These are phyloP conservation scores for Fusarium foetens DNA, from an alignment of 2,329 filamentous ascomycete genomes.

Conservation along the genomic window DNA sequence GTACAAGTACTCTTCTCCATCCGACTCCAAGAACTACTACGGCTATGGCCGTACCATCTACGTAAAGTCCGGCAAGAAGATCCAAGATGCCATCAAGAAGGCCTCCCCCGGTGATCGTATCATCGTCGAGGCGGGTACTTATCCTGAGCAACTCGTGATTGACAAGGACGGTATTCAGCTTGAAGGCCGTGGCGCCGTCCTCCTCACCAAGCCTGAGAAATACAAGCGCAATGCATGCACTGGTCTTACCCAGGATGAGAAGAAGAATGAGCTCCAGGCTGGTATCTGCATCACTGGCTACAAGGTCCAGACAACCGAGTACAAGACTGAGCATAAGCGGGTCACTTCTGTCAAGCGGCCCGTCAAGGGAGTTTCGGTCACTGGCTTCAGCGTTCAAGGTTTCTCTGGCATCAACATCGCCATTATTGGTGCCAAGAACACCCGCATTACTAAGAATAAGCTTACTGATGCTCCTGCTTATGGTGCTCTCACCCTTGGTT, in stretches of 20 bases:
- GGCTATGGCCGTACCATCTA: slow-evolving; percentile 20
- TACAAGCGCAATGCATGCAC: slow-evolving; percentile 46
- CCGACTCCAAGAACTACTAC: neutral
- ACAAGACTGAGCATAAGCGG: slow-evolving; percentile 46
- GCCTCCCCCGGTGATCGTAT: slow-evolving; percentile 47
- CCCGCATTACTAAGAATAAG: slow-evolving; percentile 27
- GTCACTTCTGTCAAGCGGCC: slow-evolving; percentile 40
- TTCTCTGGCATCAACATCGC: slow-evolving; percentile 52
- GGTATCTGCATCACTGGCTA: slow-evolving; percentile 51
- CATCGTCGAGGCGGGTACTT: slow-evolving; percentile 47
- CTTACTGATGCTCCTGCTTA: slow-evolving; percentile 41
- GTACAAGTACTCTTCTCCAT: neutral
- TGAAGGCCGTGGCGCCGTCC: slow-evolving; percentile 42
- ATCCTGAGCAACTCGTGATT: slow-evolving; percentile 50
- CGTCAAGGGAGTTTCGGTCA: slow-evolving; percentile 48
- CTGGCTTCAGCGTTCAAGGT: slow-evolving; percentile 47
- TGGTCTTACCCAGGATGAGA: slow-evolving; percentile 42
- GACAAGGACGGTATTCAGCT: slow-evolving; percentile 48
- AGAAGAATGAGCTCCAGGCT: slow-evolving; percentile 22
- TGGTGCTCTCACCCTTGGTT: slow-evolving; percentile 51
- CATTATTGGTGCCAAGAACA: slow-evolving; percentile 48
- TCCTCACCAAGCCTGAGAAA: slow-evolving; percentile 40
- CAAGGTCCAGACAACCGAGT: slow-evolving; percentile 41
- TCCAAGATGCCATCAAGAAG: slow-evolving; percentile 46
- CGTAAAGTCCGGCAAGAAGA: slow-evolving; percentile 39